Percentiles rank a stretch among this genome's conserved stretches.
Conservation (phyloP, 2,329 filamentous ascomycete species). For the Clonostachys rosea region DNA sequence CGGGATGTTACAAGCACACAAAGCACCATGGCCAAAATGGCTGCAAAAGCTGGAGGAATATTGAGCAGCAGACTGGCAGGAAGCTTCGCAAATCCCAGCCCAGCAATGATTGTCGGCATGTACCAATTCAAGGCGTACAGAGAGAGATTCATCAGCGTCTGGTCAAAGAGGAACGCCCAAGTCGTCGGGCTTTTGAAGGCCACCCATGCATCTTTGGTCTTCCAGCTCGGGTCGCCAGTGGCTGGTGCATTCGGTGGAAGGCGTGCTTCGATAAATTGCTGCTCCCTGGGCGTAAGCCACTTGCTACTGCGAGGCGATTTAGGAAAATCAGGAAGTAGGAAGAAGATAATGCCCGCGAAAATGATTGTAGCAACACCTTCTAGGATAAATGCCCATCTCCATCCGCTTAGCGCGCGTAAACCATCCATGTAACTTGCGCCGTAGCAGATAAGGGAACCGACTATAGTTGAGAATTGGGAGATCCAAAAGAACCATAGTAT, state of each 20-base stretch:
- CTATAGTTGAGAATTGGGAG: slow-evolving; percentile 58
- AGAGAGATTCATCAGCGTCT: slow-evolving; percentile 61
- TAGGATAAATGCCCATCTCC: slow-evolving; percentile 63
- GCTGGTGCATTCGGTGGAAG: neutral
- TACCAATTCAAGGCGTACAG: slow-evolving; percentile 65
- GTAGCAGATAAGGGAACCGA: slow-evolving; percentile 60
- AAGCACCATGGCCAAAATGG: too few relatives aligned
- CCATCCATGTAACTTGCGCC: slow-evolving; percentile 61
- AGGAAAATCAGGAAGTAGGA: slow-evolving; percentile 53
- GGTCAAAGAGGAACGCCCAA: slow-evolving; percentile 52
- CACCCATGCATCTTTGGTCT: slow-evolving; percentile 51
- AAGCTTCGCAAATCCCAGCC: neutral
- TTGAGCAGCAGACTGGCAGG: neutral
- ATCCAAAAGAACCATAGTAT: slow-evolving; percentile 59
- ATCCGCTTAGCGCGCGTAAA: slow-evolving; percentile 49
- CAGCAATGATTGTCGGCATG: slow-evolving; percentile 30
- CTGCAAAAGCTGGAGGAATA: neutral
- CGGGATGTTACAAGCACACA: too few relatives aligned
- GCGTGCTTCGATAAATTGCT: slow-evolving; percentile 34
- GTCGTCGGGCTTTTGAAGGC: slow-evolving; percentile 19
- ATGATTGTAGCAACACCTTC: slow-evolving; percentile 56
- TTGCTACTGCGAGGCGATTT: slow-evolving; percentile 53
- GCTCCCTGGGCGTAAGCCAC: slow-evolving; percentile 27
- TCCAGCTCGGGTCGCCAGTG: slow-evolving; percentile 6
- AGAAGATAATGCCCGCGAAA: slow-evolving; percentile 48